phyloP scores from a whole-genome alignment of 2,329 filamentous ascomycete genomes.

The Xylaria sp. region DNA sequence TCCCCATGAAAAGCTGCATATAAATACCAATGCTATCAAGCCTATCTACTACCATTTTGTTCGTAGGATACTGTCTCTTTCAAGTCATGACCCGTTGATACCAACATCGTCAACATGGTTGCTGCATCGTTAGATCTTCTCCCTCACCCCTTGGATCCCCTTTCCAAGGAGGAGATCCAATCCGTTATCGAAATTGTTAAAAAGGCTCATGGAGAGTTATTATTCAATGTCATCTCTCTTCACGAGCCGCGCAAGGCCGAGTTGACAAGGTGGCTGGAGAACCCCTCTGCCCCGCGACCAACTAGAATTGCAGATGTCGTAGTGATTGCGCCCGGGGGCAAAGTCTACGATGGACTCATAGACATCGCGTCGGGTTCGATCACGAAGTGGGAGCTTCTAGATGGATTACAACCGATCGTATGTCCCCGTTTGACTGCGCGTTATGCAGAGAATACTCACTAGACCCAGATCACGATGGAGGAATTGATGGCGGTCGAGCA shows the following conservation, averaged over 20 bases:
- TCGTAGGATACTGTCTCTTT: conserved; percentile 1
- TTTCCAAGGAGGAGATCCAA: conserved; percentile 78
- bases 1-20: not conserved
- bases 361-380: conserved; percentile 75
- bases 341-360: conserved; percentile 84
- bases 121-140: conserved; percentile 35
- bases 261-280: conserved; percentile 81
- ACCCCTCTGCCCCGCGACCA: conserved; percentile 71
- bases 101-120: conserved; percentile 38
- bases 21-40: conserved; percentile 5
- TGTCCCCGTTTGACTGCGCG: conserved; percentile 42
- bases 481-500: conserved; percentile 84
- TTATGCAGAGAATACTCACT: not conserved
- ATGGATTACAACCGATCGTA: conserved; percentile 83
- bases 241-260: conserved; percentile 86
- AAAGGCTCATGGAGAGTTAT: conserved; percentile 74
- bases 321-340: conserved; percentile 80
- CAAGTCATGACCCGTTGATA: not conserved
- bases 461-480: conserved; percentile 82
- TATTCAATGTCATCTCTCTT: conserved; percentile 87
- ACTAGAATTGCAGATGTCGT: conserved; percentile 82
- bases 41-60: not conserved
- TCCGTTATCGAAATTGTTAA: conserved; percentile 74
- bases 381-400: conserved; percentile 76
- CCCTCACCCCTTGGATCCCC: conserved; percentile 81